Conservation (phyloP, 345 rosid species). For the Eucalyptus urophylla region DNA sequence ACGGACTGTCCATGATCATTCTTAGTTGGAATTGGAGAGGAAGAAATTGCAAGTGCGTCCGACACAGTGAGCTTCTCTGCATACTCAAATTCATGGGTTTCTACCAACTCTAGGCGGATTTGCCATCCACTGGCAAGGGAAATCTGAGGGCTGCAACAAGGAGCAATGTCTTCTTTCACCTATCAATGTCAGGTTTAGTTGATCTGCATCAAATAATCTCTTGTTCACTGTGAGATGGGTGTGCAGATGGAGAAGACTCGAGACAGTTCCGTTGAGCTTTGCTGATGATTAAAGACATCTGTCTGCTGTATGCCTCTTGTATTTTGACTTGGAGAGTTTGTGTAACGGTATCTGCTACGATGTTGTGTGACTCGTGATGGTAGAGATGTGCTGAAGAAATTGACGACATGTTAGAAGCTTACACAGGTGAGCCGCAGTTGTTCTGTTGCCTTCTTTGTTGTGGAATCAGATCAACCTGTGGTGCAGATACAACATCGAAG, state of each 20-base stretch:
- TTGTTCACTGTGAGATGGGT: neutral
- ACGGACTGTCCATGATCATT: neutral
- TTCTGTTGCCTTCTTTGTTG: neutral
- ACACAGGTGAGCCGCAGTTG: neutral
- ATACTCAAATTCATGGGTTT: neutral
- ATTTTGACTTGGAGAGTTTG: neutral
- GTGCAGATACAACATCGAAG: neutral
- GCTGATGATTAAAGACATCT: neutral
- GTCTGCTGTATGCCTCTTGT: neutral
- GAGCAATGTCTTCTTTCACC: neutral
- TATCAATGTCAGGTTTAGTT: neutral
- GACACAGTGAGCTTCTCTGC: constrained; percentile 14
- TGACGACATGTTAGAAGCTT: neutral
- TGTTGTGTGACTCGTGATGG: neutral
- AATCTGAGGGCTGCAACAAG: neutral
- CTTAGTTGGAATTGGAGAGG: constrained; percentile 56
- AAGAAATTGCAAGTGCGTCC: constrained; percentile 46
- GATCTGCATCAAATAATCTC: neutral
- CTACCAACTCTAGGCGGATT: neutral
- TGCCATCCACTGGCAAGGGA: neutral
- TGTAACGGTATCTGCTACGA: neutral
- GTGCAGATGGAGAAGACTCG: neutral
- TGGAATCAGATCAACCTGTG: neutral
- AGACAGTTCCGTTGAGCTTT: neutral
- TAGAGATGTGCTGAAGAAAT: neutral